Base-by-base conservation (phyloP, 2,329 filamentous ascomycete genomes). In the Colletotrichum horii region DNA sequence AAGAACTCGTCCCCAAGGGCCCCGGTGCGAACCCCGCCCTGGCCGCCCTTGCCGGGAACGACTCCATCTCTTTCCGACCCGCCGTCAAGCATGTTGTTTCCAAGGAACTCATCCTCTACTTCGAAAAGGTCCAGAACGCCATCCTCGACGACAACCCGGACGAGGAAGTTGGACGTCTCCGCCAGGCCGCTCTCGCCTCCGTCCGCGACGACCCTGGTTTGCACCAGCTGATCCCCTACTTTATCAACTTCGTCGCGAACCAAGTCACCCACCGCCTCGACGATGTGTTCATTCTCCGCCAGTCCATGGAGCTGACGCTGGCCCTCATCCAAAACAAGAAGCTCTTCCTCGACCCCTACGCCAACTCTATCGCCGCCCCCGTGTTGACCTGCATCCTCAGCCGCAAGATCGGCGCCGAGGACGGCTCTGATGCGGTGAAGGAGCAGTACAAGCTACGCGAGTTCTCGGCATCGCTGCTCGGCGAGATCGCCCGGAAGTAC, bases 221-320 rank as follows among this genome's bases (percentile, higher is more conserved):
- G 52, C 97, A 99, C 83, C 97, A 99, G 85, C 91, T 99, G 12
- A 93, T 98, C 32, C 97, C 97, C 0, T 99, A 99, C 85, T 98
- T 98, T 80, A 94, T 98, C 75, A 96, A 97, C 83, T 98, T 98
- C 84, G 94, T 98, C 80, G 94, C 96, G 24, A 96, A 98, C 83
- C 97, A 98, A 84, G 95, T 99, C 66, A 98, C 97, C 2, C 97
- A 99, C 83, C 94, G 93, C 79, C 90, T 98, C 78, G 96, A 98
- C 85, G 95, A 98, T 83, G 90, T 96, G 4, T 98, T 98, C 82
- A 92, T 96, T 7, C 89, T 99, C 26, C 93, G 93, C 24, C 95
- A 97, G 83, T 97, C 98, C 92, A 96, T 99, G 94, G 93, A 96
- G 80, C 91, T 98, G 76, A 93, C 95, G 1, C 91, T 94, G 66